A percentile compares a stretch with the other conserved stretches of the same genome.
Evolutionary conservation across 495 filamentous ascomycete species (phyloP).

Genomic region (Aeminium ludgeri): DNA sequence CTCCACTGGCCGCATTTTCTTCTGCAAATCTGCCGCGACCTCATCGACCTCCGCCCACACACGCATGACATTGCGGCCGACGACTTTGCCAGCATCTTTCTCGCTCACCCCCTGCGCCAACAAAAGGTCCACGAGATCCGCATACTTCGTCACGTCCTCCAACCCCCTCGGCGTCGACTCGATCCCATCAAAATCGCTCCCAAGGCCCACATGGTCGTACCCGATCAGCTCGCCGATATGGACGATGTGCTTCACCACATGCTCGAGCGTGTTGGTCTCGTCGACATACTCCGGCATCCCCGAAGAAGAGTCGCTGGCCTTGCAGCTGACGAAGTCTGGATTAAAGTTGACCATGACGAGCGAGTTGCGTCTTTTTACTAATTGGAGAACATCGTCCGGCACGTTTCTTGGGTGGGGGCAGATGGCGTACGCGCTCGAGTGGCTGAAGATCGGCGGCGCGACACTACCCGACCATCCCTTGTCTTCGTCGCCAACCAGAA

Average conservation of each 20-base stretch:
- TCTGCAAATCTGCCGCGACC: conserved; percentile 24
- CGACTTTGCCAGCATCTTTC: conserved; percentile 24
- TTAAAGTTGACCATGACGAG: conserved; percentile 67
- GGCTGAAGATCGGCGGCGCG: conserved; percentile 59
- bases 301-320: conserved; percentile 28
- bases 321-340: conserved; percentile 63
- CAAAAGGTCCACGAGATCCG: conserved; percentile 55
- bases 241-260: conserved; percentile 59
- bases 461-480: conserved; percentile 29
- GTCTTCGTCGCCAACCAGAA: conserved; percentile 36
- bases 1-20: conserved; percentile 21
- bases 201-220: conserved; percentile 58
- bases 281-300: conserved; percentile 30
- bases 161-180: conserved; percentile 38
- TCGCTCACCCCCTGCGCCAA: conserved; percentile 26
- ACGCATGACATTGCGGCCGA: conserved; percentile 26
- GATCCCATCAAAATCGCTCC: conserved; percentile 58
- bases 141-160: conserved; percentile 71
- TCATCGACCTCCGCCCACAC: conserved; percentile 30
- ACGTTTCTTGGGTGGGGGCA: conserved; percentile 60
- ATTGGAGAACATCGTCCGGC: conserved; percentile 49
- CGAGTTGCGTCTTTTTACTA: conserved; percentile 41
- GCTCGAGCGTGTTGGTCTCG: conserved; percentile 52
- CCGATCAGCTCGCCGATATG: conserved; percentile 55
- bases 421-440: conserved; percentile 47